Conservation (phyloP, 2,329 filamentous ascomycete genomes). For the Capronia coronata region DNA sequence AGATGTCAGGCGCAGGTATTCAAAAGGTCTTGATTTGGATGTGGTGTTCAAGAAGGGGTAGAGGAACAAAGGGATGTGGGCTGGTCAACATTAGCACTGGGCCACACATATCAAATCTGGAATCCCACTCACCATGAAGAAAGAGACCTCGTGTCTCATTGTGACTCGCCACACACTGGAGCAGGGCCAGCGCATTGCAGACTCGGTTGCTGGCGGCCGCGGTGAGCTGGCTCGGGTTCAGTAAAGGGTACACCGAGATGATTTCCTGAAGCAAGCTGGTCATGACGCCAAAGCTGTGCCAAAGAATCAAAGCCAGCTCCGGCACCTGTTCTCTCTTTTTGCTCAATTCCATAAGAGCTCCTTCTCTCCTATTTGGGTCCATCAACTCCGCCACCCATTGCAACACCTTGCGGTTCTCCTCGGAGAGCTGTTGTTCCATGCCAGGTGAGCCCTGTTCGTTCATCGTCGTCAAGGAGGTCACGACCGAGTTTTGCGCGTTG, state of each 20-base stretch:
- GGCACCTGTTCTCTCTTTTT: constrained; percentile 99
- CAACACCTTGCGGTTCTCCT: constrained; percentile 89
- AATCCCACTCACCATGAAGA: constrained; percentile 64
- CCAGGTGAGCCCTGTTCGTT: constrained; percentile 28
- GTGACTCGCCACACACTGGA: constrained; percentile 96
- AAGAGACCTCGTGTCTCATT: constrained; percentile 93
- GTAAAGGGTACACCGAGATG: constrained; percentile 93
- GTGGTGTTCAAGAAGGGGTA: constrained; percentile 99
- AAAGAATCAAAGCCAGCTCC: constrained; percentile 88
- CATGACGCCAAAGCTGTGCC: constrained; percentile 99
- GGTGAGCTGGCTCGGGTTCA: constrained; percentile 94
- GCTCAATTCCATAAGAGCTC: constrained; percentile 87
- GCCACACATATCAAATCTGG: too few species aligned
- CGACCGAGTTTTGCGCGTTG: constrained; percentile 15
- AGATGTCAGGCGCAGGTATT: constrained; percentile 92
- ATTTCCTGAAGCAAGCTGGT: constrained; percentile 95
- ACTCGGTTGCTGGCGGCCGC: constrained; percentile 96
- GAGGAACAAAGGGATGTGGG: constrained; percentile 93
- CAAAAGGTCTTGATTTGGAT: constrained; percentile 93
- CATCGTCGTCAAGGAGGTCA: constrained; percentile 21
- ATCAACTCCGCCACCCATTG: constrained; percentile 87
- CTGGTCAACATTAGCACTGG: constrained; percentile 43
- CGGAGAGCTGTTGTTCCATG: constrained; percentile 64
- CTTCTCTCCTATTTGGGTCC: constrained; percentile 79
- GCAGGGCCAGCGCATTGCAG: constrained; percentile 89